Evolutionary conservation across 2,329 filamentous ascomycete genomes (phyloP), one percentile per base, ranked within the genome.

Genomic region (Trichophyton schoenleinii): DNA sequence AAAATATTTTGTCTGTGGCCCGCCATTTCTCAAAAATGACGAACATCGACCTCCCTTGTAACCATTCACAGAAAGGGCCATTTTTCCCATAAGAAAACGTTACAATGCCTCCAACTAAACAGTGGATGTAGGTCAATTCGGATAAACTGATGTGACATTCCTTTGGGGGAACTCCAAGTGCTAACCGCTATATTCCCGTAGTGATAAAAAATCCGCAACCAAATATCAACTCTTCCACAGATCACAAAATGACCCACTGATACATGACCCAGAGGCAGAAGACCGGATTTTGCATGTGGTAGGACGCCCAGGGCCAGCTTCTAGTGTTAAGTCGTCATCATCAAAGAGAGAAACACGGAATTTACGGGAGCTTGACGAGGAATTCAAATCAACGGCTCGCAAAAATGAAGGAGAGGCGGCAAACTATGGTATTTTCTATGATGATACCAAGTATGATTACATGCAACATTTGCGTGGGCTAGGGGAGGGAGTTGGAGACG

Each of bases 401-500:
- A 82, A 84, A 61, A 97, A 99, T 73, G 94, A 99, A 75, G 95
- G 95, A 68, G 91, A 99, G 77, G 94, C 95, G 7, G 94, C 95
- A 67, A 89, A 88, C 72, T 85, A 96, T 75, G 94, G 94, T 65
- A 84, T 99, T 66, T 99, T 88, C 79, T 99, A 82, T 74, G 95
- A 99, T 75, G 94, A 99, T 75, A 87, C 89, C 66, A 83, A 89
- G 70, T 99, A 99, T 76, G 94, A 99, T 75, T 99, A 99, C 77
- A 99, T 99, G 94, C 94, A 99, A 75, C 94, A 99, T 75, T 79
- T 99, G 81, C 87, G 91, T 61, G 94, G 97, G 68, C 78, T 99
- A n/a, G 86, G 86, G 62, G 74, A 79, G 49, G 89, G 75, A 5
- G 75, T 73, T 3, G 88, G 88, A 34, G 87, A 91, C 61, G 84